Evolutionary conservation across 2,329 filamentous ascomycete species (phyloP).

Genomic region (Colletotrichum sp.): DNA sequence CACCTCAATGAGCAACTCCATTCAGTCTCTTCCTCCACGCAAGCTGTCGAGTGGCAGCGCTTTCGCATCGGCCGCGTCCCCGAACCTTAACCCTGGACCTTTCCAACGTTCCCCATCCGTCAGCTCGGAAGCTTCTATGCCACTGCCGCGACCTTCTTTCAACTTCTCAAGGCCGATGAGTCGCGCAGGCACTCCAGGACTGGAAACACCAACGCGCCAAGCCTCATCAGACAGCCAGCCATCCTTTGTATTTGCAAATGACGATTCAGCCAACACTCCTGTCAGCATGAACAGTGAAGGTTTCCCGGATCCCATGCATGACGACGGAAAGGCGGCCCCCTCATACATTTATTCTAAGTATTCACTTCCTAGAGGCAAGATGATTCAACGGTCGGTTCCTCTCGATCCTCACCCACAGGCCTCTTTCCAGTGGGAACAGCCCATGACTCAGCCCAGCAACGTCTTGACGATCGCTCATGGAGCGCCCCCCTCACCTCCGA

Average conservation of each 20-base stretch:
- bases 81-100: constrained; percentile 54
- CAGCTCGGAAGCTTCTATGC: constrained; percentile 78
- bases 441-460: constrained; percentile 43
- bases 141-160: constrained; percentile 75
- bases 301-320: constrained; percentile 59
- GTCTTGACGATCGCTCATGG: constrained; percentile 45
- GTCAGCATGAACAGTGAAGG: constrained; percentile 75
- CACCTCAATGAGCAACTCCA: constrained; percentile 55
- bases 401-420: constrained; percentile 57
- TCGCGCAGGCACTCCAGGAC: constrained; percentile 65
- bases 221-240: constrained; percentile 71
- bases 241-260: constrained; percentile 61
- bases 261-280: constrained; percentile 72
- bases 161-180: constrained; percentile 96
- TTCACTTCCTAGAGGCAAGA: constrained; percentile 80
- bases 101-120: constrained; percentile 83
- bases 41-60: constrained; percentile 75
- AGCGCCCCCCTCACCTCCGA: constrained; percentile 67
- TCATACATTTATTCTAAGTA: constrained; percentile 91
- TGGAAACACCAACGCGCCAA: constrained; percentile 65
- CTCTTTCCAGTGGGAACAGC: constrained; percentile 70
- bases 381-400: constrained; percentile 71
- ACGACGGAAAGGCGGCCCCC: constrained; percentile 58
- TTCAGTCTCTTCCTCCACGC: constrained; percentile 70
- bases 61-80: constrained; percentile 54